Percentiles rank a stretch among this genome's conserved stretches.
Conservation (phyloP, 2,329 filamentous ascomycete species). For the Phoma herbarum region DNA sequence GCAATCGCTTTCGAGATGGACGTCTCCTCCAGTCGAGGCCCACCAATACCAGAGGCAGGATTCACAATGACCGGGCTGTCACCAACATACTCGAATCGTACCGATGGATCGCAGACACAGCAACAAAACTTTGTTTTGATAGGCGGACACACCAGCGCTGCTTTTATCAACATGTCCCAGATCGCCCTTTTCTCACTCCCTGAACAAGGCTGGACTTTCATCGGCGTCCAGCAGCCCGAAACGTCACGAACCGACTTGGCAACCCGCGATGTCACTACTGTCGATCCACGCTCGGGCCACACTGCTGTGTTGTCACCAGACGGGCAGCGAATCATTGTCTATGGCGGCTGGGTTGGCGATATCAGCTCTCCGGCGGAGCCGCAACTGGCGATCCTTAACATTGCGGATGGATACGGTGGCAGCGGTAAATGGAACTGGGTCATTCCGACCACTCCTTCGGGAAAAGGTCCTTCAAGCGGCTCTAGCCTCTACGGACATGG, state of each 20-base stretch:
- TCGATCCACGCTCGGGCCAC: slow-evolving; percentile 89
- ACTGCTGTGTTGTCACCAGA: slow-evolving; percentile 83
- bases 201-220: slow-evolving; percentile 85
- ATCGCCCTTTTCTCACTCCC: slow-evolving; percentile 87
- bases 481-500: slow-evolving; percentile 69
- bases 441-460: slow-evolving; percentile 62
- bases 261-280: slow-evolving; percentile 53
- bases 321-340: slow-evolving; percentile 77
- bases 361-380: slow-evolving; percentile 78
- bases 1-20: slow-evolving; percentile 57
- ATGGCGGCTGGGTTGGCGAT: slow-evolving; percentile 94
- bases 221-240: slow-evolving; percentile 66
- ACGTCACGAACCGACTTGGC: slow-evolving; percentile 65
- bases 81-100: slow-evolving; percentile 74
- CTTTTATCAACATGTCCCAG: slow-evolving; percentile 95
- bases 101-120: slow-evolving; percentile 69
- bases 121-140: slow-evolving; percentile 82
- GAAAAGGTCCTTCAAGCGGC: slow-evolving; percentile 53
- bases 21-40: slow-evolving; percentile 62
- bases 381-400: slow-evolving; percentile 78
- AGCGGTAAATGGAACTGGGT: slow-evolving; percentile 73
- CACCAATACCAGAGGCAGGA: slow-evolving; percentile 83
- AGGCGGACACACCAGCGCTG: slow-evolving; percentile 82
- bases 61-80: slow-evolving; percentile 80
- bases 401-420: slow-evolving; percentile 76